Percentiles rank a stretch among this genome's conserved stretches.
Conservation (phyloP, 164 flowering plant species). For the Macadamia tetraphylla region DNA sequence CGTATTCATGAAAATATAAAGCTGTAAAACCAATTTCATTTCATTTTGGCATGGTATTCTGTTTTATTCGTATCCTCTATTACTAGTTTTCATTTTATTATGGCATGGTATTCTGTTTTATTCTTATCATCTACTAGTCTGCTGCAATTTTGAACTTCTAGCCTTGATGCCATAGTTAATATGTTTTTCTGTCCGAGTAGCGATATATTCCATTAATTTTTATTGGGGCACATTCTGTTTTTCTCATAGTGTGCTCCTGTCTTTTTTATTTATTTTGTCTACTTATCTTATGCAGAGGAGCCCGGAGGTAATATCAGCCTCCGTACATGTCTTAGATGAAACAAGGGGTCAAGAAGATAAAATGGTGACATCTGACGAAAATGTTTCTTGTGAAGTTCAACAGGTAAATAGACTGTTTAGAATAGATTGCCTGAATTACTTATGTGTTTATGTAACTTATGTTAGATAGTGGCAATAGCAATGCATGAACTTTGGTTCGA, state of each 20-base stretch:
- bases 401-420: constrained; percentile 39
- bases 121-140: constrained; percentile 4
- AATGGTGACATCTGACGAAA: constrained; percentile 21
- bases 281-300: constrained; percentile 27
- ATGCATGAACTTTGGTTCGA: not conserved
- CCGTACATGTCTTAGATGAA: constrained; percentile 23
- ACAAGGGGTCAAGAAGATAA: constrained; percentile 20
- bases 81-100: not conserved
- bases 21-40: not conserved
- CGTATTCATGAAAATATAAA: too few relatives aligned
- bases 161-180: constrained; percentile 2
- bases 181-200: not conserved
- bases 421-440: not conserved
- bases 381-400: constrained; percentile 28
- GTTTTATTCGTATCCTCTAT: too few relatives aligned
- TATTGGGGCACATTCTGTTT: not conserved
- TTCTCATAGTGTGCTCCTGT: not conserved
- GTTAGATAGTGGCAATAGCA: not conserved
- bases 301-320: constrained; percentile 22
- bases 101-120: not conserved
- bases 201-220: not conserved
- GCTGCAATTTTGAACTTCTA: not conserved
- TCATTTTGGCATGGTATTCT: too few relatives aligned
- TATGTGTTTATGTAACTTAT: not conserved
- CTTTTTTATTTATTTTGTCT: not conserved